Conservation (phyloP, 192 early-diverging fungal species). For the Powellomyces hirtus region DNA sequence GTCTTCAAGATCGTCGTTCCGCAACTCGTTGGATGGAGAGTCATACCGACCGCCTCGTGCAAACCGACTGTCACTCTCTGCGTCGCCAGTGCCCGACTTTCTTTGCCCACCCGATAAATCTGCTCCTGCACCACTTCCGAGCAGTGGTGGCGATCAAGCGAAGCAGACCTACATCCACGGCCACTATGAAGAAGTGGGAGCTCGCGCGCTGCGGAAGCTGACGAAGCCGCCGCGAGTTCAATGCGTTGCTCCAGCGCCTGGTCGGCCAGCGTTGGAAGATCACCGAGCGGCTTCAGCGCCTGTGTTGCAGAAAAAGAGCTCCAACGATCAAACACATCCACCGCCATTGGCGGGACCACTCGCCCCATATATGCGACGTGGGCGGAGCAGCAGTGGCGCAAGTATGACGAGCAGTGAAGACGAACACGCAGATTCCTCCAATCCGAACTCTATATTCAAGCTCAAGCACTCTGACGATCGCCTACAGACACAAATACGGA, state of each 20-base stretch:
- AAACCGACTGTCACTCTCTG: too few relatives aligned
- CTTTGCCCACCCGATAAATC: too few relatives aligned
- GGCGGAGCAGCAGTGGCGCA: not conserved
- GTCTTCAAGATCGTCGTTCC: too few relatives aligned
- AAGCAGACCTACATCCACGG: too few relatives aligned
- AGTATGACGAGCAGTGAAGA: not conserved
- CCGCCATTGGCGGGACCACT: not conserved
- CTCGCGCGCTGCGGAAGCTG: not conserved
- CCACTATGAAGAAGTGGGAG: not conserved
- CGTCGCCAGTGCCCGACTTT: too few relatives aligned
- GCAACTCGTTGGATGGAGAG: too few relatives aligned
- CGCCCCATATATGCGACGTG: not conserved
- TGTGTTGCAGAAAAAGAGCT: not conserved
- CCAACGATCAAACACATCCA: not conserved
- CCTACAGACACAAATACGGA: conserved; percentile 1
- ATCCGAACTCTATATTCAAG: not conserved
- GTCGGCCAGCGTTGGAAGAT: not conserved
- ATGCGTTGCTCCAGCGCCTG: not conserved
- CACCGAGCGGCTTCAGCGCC: not conserved
- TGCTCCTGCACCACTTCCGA: too few relatives aligned
- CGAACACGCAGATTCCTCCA: not conserved
- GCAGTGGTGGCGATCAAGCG: too few relatives aligned
- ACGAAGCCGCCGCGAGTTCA: not conserved
- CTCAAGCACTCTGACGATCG: not conserved
- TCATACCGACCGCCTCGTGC: too few relatives aligned